A percentile compares a stretch with the other conserved stretches of the same genome.
Evolutionary conservation across 192 early-diverging fungal species (phyloP).

Genomic region (Lunasporangiospora selenospora): DNA sequence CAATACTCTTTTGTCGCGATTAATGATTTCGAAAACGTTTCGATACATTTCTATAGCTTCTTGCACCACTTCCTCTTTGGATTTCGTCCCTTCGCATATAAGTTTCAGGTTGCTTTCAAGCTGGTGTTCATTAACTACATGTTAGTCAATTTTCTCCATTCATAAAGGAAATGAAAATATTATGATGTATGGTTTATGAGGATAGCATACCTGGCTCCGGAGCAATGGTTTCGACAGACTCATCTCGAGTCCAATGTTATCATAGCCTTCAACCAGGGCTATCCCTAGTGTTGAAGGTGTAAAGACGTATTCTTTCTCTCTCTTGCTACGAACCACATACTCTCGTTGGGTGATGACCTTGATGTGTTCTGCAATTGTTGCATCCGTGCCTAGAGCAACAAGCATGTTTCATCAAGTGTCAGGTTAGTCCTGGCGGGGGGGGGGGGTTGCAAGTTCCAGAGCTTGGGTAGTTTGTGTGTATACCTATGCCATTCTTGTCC

Average conservation of each 20-base stretch:
- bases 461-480: too few species aligned
- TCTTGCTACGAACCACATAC: constrained; percentile 75
- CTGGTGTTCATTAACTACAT: constrained; percentile 19
- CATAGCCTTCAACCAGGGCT: constrained; percentile 85
- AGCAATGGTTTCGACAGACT: constrained; percentile 90
- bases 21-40: constrained; percentile 68
- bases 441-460: too few species aligned
- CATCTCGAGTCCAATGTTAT: constrained; percentile 84
- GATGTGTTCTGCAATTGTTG: constrained; percentile 96
- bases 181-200: background rate
- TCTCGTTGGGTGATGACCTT: constrained; percentile 90
- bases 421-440: too few species aligned
- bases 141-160: background rate
- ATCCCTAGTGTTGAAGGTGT: constrained; percentile 87
- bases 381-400: constrained; percentile 80
- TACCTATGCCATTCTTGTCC: constrained; percentile 94
- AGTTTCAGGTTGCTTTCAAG: constrained; percentile 81
- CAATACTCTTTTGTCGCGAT: constrained; percentile 55
- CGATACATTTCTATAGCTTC: constrained; percentile 75
- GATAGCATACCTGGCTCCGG: constrained; percentile 67
- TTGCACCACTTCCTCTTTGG: constrained; percentile 70
- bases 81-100: constrained; percentile 74
- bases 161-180: background rate
- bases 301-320: constrained; percentile 55
- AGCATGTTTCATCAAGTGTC: background rate